Base-by-base conservation (phyloP, 108 stramenopile genomes). In the Nitzschia sp. region DNA sequence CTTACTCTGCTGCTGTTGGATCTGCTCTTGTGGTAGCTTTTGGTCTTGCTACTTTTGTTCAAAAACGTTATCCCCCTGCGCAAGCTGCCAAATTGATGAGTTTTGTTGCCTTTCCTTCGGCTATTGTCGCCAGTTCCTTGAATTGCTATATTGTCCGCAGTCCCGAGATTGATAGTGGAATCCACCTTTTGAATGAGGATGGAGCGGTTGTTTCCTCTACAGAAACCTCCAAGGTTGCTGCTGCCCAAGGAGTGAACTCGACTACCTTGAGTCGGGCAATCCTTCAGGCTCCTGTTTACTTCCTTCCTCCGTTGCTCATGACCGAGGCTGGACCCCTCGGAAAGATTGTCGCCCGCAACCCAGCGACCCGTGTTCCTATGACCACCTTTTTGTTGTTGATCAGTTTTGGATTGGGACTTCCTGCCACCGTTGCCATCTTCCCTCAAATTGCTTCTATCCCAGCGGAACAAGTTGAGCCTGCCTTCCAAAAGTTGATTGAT, bases 81-180 rank as follows among this genome's bases (percentile, higher is more conserved):
- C 57, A 83, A 51, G 93, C 93, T 8, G 79, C 76, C 53, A 24
- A 73, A n/a, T 60, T 95, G 57, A 50, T 95, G 77, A 80, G 79
- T 60, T 95, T 73, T 26, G 89, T 92, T 0, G 86, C 94, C 41
- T 95, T 95, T 63, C 94, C 94, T 52, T 83, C 83, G 8, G 84
- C 87, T 12, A 83, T 95, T 9, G 79, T 95, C 7, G 94, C 94
- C 12, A 82, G 80, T 8, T 83, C 81, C 63, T 66, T 91, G 26
- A 95, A 95, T 77, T 95, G 94, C 69, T 95, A 91, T 65, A 90
- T 95, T 65, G 90, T 95, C 10, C 83, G 94, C 2, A 67, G 70
- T 50, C 94, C 94, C 12, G 94, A 92, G 76, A 92, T 95, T 58
- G 82, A 73, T 17, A 78, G 79, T 6, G 94, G 91, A 22, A 72